Base-by-base conservation (phyloP, 768 basidiomycete species). In the Amanita muscaria region DNA sequence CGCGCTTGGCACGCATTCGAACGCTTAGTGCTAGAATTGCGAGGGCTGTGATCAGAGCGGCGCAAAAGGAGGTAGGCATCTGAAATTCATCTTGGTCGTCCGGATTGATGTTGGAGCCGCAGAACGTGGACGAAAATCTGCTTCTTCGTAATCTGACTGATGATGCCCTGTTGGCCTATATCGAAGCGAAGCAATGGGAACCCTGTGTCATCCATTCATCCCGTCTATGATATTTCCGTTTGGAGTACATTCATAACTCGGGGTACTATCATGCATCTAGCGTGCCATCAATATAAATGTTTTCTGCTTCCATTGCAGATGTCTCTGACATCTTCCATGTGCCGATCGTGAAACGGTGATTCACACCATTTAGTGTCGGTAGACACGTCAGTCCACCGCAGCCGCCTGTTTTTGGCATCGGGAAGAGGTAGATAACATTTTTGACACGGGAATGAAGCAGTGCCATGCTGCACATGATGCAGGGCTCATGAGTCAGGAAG, bases 401-500 rank as follows among this genome's bases (percentile, higher is more conserved):
- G 0, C 93, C 94, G 21, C 96, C 94, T 0, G 89, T 92, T 42
- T 71, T 65, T 0, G 70, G 64, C 79, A 87, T 88, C 1, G 83
- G 76, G 19, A 76, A 57, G 25, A 97, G 58, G 56, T 82, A 80
- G 57, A 88, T 73, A 5, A 98, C 74, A 49, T 91, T 81, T 54
- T 85, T 83, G 45, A 97, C 89, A n/a, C 96, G 78, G 1, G 88
- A 92, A 62, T 99, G 96, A 5, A 96, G 66, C 16, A 98, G 65
- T 2, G 92, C 89, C 96, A 99, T 99, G 54, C 82, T 79, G 61
- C 96, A 99, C 89, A 98, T 91, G 46, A 99, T 75, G 54, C 96
- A 99, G 0, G 96, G 96, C 54, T 99, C 96, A 63, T 99, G 94
- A 8, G 90, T 89, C 42, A 80, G 77, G 67, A 98, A 98, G 19